phyloP scores from a whole-genome alignment of 148 eudicot genomes.

The Euryodendron excelsum region DNA sequence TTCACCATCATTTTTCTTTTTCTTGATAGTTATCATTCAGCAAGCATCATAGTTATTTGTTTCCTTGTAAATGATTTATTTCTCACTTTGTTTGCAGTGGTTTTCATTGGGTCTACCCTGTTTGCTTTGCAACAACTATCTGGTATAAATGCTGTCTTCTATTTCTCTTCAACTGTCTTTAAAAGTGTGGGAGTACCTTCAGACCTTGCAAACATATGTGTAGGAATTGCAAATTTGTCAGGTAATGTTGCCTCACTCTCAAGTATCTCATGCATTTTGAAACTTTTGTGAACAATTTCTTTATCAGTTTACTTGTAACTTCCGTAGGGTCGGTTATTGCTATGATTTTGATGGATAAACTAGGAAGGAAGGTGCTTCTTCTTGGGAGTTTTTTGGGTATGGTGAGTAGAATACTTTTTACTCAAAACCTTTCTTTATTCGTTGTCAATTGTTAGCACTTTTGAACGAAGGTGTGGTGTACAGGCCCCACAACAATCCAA shows the following conservation, averaged over 20 bases:
- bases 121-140: conserved; percentile 89
- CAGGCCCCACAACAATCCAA: too few relatives aligned
- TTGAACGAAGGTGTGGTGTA: too few relatives aligned
- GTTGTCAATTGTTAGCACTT: neutral
- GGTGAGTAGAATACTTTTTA: conserved; percentile 35
- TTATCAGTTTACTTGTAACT: neutral
- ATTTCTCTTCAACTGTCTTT: conserved; percentile 88
- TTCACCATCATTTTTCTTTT: neutral
- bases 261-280: neutral
- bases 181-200: conserved; percentile 74
- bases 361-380: conserved; percentile 88
- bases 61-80: neutral
- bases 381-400: conserved; percentile 78
- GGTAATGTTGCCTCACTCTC: conserved; percentile 30
- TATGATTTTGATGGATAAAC: conserved; percentile 75
- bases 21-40: neutral
- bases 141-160: conserved; percentile 91
- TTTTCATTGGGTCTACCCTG: conserved; percentile 73
- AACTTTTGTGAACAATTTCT: neutral
- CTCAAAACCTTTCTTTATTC: neutral
- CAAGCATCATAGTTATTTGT: neutral
- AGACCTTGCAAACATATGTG: conserved; percentile 59
- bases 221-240: conserved; percentile 70
- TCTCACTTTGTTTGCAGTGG: conserved; percentile 53
- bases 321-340: conserved; percentile 70